These are phyloP conservation scores for Hypericum perforatum DNA, from an alignment of 345 rosid genomes.

Conservation along the genomic window DNA sequence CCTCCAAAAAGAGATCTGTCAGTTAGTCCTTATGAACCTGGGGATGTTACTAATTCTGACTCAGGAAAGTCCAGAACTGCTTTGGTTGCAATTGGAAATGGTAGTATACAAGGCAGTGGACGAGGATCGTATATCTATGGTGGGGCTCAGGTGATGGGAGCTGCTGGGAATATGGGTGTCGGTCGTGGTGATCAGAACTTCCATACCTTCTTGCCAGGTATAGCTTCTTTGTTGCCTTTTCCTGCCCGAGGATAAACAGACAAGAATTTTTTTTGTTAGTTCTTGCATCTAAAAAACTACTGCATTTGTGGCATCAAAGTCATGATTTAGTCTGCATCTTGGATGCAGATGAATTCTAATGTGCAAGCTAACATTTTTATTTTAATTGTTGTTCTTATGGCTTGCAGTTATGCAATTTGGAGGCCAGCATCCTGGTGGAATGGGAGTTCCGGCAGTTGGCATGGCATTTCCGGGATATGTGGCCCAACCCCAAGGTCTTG, in stretches of 20 bases:
- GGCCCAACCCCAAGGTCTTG: slow-evolving; percentile 67
- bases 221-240: slow-evolving; percentile 2
- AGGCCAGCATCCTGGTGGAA: slow-evolving; percentile 78
- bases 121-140: slow-evolving; percentile 59
- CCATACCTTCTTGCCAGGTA: slow-evolving; percentile 82
- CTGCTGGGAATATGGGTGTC: slow-evolving; percentile 46
- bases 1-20: slow-evolving; percentile 44
- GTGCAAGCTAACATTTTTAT: background rate
- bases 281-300: too few relatives aligned
- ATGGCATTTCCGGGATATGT: slow-evolving; percentile 96
- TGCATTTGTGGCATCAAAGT: too few relatives aligned
- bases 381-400: slow-evolving; percentile 8
- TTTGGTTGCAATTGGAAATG: slow-evolving; percentile 62
- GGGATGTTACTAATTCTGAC: slow-evolving; percentile 47
- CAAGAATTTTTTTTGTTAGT: background rate
- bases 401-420: slow-evolving; percentile 80
- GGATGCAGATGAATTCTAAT: too few relatives aligned
- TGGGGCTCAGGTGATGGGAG: slow-evolving; percentile 63
- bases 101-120: slow-evolving; percentile 50
- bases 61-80: slow-evolving; percentile 40
- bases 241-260: slow-evolving; percentile 7
- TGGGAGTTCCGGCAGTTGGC: slow-evolving; percentile 86
- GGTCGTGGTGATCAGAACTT: slow-evolving; percentile 73
- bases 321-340: too few relatives aligned
- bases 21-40: slow-evolving; percentile 37